A percentile compares a stretch with the other conserved stretches of the same genome.
Conservation (phyloP, 1,284 basidiomycete species). For the Pterulicium gracile region DNA sequence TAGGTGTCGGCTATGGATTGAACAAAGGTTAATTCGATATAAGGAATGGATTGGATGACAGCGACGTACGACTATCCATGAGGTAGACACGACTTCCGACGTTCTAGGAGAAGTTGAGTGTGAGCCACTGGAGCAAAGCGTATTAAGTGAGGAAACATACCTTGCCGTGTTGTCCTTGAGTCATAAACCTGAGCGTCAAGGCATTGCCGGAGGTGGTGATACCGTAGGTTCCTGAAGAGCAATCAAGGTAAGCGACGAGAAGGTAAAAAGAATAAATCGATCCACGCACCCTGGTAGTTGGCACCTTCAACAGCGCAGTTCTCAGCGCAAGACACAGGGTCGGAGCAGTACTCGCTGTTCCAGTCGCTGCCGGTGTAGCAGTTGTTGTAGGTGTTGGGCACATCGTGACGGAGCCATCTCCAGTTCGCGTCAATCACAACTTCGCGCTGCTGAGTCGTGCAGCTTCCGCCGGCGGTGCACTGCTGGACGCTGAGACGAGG, state of each 20-base stretch:
- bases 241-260: constrained; percentile 12
- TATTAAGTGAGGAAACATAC: too few relatives aligned
- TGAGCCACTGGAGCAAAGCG: constrained; percentile 16
- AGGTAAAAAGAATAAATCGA: constrained; percentile 14
- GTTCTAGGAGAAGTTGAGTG: constrained; percentile 8
- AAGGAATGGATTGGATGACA: not conserved
- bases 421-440: constrained; percentile 25
- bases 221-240: constrained; percentile 27
- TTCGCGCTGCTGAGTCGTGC: constrained; percentile 6
- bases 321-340: constrained; percentile 21
- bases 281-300: constrained; percentile 33
- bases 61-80: too few relatives aligned
- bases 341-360: constrained; percentile 24
- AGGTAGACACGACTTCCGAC: not conserved
- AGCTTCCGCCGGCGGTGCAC: not conserved
- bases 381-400: constrained; percentile 23
- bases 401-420: constrained; percentile 24
- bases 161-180: constrained; percentile 14
- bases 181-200: constrained; percentile 30
- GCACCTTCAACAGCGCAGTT: constrained; percentile 32
- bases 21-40: not conserved
- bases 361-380: constrained; percentile 29
- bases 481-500: not conserved
- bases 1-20: not conserved
- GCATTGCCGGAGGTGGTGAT: constrained; percentile 24